phyloP scores from a whole-genome alignment of 2,329 filamentous ascomycete species.

The Didymella pinodella region DNA sequence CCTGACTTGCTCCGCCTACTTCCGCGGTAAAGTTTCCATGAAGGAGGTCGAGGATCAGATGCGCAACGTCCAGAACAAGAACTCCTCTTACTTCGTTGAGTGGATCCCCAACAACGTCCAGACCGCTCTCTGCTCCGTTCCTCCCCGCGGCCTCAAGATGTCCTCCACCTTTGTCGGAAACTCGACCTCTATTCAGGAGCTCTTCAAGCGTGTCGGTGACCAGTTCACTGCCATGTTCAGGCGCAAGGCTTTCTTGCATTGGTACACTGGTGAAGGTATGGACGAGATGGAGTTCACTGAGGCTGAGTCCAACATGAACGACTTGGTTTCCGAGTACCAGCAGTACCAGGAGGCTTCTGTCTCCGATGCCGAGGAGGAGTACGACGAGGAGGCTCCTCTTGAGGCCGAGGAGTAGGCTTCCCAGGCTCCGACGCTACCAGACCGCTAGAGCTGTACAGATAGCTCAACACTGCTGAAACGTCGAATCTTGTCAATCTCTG shows the following conservation, averaged over 20 bases:
- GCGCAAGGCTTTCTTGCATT: slow-evolving; percentile 99
- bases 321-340: slow-evolving; percentile 99
- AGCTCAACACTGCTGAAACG: slow-evolving; percentile 16
- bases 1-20: slow-evolving; percentile 99
- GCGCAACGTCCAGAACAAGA: slow-evolving; percentile 99
- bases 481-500: slow-evolving; percentile 25
- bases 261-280: slow-evolving; percentile 99
- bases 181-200: slow-evolving; percentile 99
- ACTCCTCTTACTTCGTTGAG: slow-evolving; percentile 99
- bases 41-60: slow-evolving; percentile 99
- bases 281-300: slow-evolving; percentile 99
- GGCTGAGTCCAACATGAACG: slow-evolving; percentile 99
- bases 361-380: slow-evolving; percentile 97
- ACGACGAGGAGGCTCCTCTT: slow-evolving; percentile 81
- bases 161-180: slow-evolving; percentile 99
- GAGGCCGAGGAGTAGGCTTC: slow-evolving; percentile 70
- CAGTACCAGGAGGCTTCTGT: slow-evolving; percentile 99
- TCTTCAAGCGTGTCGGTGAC: slow-evolving; percentile 99
- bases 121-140: slow-evolving; percentile 98
- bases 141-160: slow-evolving; percentile 98
- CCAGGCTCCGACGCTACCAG: slow-evolving; percentile 19
- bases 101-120: slow-evolving; percentile 99
- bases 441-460: slow-evolving; percentile 12
- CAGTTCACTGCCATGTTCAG: slow-evolving; percentile 99
- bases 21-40: slow-evolving; percentile 99